Base-by-base conservation (phyloP, 1,284 basidiomycete genomes). In the Cerioporus squamosus region DNA sequence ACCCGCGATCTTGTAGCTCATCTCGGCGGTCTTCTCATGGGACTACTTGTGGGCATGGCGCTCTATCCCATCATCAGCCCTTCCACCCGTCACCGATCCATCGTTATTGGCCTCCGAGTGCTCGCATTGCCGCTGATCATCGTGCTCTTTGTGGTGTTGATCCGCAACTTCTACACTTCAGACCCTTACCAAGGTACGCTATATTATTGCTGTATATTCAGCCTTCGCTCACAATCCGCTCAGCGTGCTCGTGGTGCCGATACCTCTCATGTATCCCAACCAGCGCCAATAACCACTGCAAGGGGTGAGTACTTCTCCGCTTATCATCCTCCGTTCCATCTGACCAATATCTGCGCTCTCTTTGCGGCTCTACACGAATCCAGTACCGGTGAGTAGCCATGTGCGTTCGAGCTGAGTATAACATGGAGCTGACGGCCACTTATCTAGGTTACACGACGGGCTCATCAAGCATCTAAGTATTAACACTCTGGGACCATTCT, bases 31-130 rank as follows among this genome's bases (percentile, higher is more conserved):
- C 87, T 93, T 63, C 77, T 89, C 24, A 91, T 95, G 85, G 95
- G 95, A 10, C 79, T 98, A 2, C 81, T 98, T 7, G 82, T 90
- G 36, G 90, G 88, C 33, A 87, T 90, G 54, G 82, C 90, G 3
- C 85, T 98, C 62, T 95, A 96, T 69, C 96, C 95, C 5, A 86
- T 95, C n/a, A 93, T 98, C 59, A 91, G 87, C 64, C 80, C 80
- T 18, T 89, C 92, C 1, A 87, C 81, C 57, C 80, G 85, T 14
- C 94, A 96, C 70, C 83, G 83, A 55, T 69, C 83, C n/a, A 82
- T 93, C 46, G 86, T 91, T 65, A 94, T 91, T 87, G 76, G 68
- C 36, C 83, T 91, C 66, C 86, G 96, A 54, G 65, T 93, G 15
- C 75, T 87, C 31, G 92, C 93, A 0, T 78, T 94, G 31, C 88